These are phyloP conservation scores for Calonectria henricotiae DNA, from an alignment of 2,329 filamentous ascomycete species.

Conservation along the genomic window DNA sequence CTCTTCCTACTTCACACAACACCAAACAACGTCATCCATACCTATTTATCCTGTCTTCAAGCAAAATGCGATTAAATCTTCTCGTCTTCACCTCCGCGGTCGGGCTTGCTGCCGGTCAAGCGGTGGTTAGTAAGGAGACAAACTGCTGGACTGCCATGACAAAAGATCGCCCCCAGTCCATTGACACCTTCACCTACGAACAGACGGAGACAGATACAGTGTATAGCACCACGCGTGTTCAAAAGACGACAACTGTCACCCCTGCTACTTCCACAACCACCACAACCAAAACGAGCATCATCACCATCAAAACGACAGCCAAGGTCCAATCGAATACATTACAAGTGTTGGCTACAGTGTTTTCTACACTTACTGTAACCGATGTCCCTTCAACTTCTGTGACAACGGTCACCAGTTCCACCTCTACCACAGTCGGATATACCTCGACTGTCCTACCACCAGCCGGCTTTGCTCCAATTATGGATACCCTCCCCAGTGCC, in stretches of 20 bases:
- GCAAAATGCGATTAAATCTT: neutral
- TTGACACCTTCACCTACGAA: neutral
- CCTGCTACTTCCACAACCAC: neutral
- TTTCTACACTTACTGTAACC: neutral
- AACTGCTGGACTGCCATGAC: conserved; percentile 19
- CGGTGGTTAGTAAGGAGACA: neutral
- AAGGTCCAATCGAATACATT: neutral
- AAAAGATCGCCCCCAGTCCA: neutral
- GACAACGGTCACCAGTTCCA: neutral
- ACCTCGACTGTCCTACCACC: neutral
- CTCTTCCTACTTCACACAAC: too few relatives aligned
- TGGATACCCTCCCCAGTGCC: conserved; percentile 1
- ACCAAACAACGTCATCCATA: too few relatives aligned
- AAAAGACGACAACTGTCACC: neutral
- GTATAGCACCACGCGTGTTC: neutral
- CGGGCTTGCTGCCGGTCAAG: neutral
- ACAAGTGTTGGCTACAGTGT: neutral
- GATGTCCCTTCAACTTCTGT: neutral
- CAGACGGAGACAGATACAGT: conserved; percentile 2
- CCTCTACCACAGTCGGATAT: neutral
- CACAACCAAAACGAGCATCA: neutral
- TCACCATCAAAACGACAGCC: neutral
- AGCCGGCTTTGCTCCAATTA: neutral
- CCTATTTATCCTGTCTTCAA: neutral
- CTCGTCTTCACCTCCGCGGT: neutral